Evolutionary conservation across 108 stramenopile genomes (phyloP), one percentile per base, ranked within the genome.

Genomic region (Aureococcus anophagefferens): DNA sequence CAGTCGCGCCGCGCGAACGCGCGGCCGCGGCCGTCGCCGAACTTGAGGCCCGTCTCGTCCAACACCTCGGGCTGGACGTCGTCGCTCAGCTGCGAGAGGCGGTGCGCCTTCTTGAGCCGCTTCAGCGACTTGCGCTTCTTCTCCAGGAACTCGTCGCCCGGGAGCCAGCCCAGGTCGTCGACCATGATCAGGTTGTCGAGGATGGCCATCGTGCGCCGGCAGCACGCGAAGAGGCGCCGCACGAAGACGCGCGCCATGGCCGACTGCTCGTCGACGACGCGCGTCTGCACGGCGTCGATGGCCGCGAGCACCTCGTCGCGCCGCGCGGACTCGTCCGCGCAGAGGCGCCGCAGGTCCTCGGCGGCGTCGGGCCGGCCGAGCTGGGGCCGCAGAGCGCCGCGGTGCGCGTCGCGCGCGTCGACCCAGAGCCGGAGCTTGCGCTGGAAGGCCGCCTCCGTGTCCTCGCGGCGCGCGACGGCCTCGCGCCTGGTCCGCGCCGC

Each of bases 351-450:
- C 18, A 82, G 76, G 32, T 82, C 77, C 13, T 72, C 79, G 29
- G 31, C 33, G 21, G 70, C 66, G 69, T 82, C 81, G 34, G 76
- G 72, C 33, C 72, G 74, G 30, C 81, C 76, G 34, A 82, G 71
- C 33, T 72, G 76, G 0, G 81, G 81, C 35, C 78, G 36, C 9
- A 82, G 74, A 29, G 44, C 25, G 16, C 73, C 29, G 64, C 67
- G 46, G 76, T 82, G 81, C 33, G 74, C 77, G 36, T 76, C 33
- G 16, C 77, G 66, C 37, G 65, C 65, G 25, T 44, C 68, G 16
- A 32, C 66, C 76, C 79, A 82, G 30, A 67, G 62, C 25, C 36
- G 16, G 64, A 80, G 31, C 33, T 66, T 15, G 30, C 72, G 66
- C 40, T 66, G 65, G 35, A 82, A 76, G 21, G 33, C 29, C 45